phyloP scores from a whole-genome alignment of 2,329 filamentous ascomycete genomes.

The Polychaeton citri region DNA sequence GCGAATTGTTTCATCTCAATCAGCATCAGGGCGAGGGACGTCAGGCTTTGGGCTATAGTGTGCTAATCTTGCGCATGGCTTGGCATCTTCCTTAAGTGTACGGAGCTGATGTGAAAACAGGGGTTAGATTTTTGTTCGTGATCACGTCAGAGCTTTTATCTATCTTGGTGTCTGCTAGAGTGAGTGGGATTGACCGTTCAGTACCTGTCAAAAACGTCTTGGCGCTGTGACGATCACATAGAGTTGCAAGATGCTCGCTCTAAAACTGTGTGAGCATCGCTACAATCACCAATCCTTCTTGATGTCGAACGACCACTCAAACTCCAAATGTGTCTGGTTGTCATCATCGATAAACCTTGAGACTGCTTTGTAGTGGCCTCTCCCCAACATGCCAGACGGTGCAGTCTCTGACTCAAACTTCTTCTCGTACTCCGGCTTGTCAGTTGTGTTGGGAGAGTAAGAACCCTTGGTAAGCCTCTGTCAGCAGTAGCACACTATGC shows the following conservation, averaged over 20 bases:
- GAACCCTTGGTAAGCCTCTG: conserved; percentile 75
- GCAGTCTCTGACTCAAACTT: conserved; percentile 88
- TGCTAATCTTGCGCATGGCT: no score
- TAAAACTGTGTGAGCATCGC: no score
- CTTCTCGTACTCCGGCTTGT: conserved; percentile 76
- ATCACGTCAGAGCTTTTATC: no score
- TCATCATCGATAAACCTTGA: conserved; percentile 95
- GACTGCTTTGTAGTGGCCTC: conserved; percentile 78
- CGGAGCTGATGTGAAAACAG: no score
- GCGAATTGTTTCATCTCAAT: conserved; percentile 5
- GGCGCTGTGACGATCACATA: no score
- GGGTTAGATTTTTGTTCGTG: no score
- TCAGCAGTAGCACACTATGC: background rate
- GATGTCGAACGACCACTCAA: conserved; percentile 95
- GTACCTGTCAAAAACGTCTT: no score
- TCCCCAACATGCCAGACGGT: conserved; percentile 76
- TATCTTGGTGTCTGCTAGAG: no score
- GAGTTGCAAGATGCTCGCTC: no score
- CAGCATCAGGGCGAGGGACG: background rate
- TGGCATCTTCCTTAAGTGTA: no score
- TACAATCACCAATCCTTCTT: conserved; percentile 72
- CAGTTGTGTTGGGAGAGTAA: conserved; percentile 83
- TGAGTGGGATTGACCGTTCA: no score
- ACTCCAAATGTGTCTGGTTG: conserved; percentile 75
- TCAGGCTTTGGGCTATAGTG: no score